Percentiles rank a stretch among this genome's conserved stretches.
Conservation (phyloP, 1,284 basidiomycete species). For the Peniophora sp. region DNA sequence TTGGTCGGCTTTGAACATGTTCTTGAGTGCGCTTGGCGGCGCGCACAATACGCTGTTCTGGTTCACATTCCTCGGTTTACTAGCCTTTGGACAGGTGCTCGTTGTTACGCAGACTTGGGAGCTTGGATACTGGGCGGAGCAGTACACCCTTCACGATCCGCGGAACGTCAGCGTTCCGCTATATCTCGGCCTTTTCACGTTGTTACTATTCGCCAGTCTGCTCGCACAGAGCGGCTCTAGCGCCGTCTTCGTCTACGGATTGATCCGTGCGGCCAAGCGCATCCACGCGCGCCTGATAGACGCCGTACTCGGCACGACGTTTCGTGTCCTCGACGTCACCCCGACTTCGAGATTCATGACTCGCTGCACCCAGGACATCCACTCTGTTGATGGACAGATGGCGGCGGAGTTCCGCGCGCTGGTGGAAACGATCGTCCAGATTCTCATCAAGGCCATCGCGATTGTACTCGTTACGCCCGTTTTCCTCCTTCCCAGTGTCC, state of each 20-base stretch:
- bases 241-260: conserved; percentile 30
- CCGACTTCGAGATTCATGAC: conserved; percentile 50
- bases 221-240: conserved; percentile 20
- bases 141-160: conserved; percentile 26
- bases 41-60: conserved; percentile 22
- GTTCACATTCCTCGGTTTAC: conserved; percentile 16
- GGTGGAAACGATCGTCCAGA: conserved; percentile 18
- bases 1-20: conserved; percentile 29
- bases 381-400: conserved; percentile 29
- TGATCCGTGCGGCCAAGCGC: conserved; percentile 41
- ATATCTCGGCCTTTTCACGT: conserved; percentile 14
- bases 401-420: conserved; percentile 16
- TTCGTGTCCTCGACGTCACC: conserved; percentile 51
- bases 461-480: conserved; percentile 39
- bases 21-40: conserved; percentile 22
- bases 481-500: conserved; percentile 29
- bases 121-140: conserved; percentile 35
- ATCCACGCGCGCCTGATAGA: conserved; percentile 51
- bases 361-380: conserved; percentile 53
- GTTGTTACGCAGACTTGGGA: conserved; percentile 30
- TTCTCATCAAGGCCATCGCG: conserved; percentile 34
- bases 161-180: conserved; percentile 20
- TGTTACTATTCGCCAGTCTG: conserved; percentile 22
- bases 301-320: conserved; percentile 47
- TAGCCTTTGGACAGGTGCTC: conserved; percentile 13